Evolutionary conservation across 2,329 filamentous ascomycete species (phyloP).

Genomic region (Talaromyces sp.): DNA sequence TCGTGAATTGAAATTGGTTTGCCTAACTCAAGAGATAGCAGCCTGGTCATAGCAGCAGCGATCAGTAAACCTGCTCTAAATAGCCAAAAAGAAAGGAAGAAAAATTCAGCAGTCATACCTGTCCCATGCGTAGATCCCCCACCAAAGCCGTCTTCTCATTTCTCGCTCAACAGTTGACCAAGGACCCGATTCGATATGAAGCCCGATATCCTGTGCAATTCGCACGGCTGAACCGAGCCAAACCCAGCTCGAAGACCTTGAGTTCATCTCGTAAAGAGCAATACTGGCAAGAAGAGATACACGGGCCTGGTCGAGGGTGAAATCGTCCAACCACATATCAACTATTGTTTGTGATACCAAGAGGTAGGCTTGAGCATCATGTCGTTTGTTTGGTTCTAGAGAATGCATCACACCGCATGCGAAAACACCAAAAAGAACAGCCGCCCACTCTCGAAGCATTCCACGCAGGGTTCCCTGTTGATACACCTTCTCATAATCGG

Average conservation of each 20-base stretch:
- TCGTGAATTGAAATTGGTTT: constrained; percentile 80
- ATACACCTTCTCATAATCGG: constrained; percentile 73
- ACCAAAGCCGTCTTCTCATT: constrained; percentile 85
- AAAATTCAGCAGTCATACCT: constrained; percentile 47
- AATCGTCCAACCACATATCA: constrained; percentile 76
- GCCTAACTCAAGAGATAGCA: constrained; percentile 73
- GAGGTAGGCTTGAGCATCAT: constrained; percentile 60
- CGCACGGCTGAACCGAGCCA: constrained; percentile 78
- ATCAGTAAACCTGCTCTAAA: background rate
- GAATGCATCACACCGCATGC: constrained; percentile 76
- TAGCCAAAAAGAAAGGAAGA: background rate
- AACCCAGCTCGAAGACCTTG: constrained; percentile 77
- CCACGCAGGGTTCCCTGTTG: constrained; percentile 56
- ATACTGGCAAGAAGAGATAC: constrained; percentile 68
- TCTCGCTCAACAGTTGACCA: constrained; percentile 75
- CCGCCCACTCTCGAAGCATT: constrained; percentile 64
- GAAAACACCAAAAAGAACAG: constrained; percentile 75
- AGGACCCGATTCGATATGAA: constrained; percentile 69
- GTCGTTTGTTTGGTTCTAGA: constrained; percentile 52
- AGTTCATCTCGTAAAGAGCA: constrained; percentile 78
- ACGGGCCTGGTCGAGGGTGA: constrained; percentile 69
- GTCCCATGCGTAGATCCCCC: constrained; percentile 87
- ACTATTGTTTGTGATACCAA: constrained; percentile 65
- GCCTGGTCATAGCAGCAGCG: constrained; percentile 37
- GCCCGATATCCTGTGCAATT: constrained; percentile 74